Evolutionary conservation across 108 stramenopile genomes (phyloP).

Genomic region (Cyclostephanos invisitatus): DNA sequence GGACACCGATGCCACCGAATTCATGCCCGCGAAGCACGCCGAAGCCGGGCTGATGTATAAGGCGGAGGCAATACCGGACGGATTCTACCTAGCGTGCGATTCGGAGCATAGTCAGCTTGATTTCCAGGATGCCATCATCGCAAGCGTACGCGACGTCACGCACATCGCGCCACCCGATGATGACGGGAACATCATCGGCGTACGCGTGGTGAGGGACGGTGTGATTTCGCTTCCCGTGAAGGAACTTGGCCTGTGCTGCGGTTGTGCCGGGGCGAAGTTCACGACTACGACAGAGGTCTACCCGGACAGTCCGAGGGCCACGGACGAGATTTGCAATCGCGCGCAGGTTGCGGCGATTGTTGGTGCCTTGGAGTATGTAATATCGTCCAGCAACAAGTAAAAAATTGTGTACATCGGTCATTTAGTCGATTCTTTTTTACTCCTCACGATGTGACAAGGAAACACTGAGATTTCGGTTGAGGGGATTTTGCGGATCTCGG

Average conservation of each 20-base stretch:
- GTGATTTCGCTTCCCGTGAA: constrained; percentile 48
- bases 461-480: too few relatives aligned
- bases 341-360: constrained; percentile 65
- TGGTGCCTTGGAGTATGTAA: constrained; percentile 56
- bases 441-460: too few relatives aligned
- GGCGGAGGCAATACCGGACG: constrained; percentile 66
- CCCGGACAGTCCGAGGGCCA: constrained; percentile 56
- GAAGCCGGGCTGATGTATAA: constrained; percentile 31
- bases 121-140: constrained; percentile 53
- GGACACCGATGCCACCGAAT: constrained; percentile 49
- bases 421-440: too few relatives aligned
- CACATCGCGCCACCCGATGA: constrained; percentile 66
- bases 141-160: constrained; percentile 55
- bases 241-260: constrained; percentile 54
- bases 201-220: constrained; percentile 45
- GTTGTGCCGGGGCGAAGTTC: constrained; percentile 45
- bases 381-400: constrained; percentile 3
- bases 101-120: constrained; percentile 28
- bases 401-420: too few relatives aligned
- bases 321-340: constrained; percentile 58
- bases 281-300: constrained; percentile 73
- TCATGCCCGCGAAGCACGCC: constrained; percentile 46
- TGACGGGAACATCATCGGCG: constrained; percentile 51
- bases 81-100: constrained; percentile 66
- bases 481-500: too few relatives aligned